Evolutionary conservation across 768 basidiomycete genomes (phyloP).

Genomic region (Amyloporia xantha): DNA sequence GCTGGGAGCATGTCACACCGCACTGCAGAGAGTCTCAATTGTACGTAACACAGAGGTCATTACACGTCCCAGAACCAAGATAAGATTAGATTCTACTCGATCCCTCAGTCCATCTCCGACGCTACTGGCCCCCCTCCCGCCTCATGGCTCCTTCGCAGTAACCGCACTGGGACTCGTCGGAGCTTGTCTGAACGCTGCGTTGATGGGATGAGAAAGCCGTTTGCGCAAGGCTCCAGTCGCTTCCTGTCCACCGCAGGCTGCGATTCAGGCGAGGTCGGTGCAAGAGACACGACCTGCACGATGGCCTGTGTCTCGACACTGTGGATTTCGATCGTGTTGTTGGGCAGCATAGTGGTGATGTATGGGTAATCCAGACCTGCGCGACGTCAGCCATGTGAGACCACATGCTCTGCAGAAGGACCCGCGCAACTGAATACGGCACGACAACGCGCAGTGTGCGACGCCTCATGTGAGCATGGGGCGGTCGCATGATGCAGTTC

Average conservation of each 20-base stretch:
- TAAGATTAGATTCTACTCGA: constrained; percentile 7
- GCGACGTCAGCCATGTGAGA: not conserved
- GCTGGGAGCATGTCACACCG: not conserved
- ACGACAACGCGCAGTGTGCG: not conserved
- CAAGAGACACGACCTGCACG: constrained; percentile 60
- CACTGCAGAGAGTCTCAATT: not conserved
- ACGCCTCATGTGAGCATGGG: constrained; percentile 1
- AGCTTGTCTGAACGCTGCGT: constrained; percentile 35
- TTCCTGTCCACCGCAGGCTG: constrained; percentile 24
- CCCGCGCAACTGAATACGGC: not conserved
- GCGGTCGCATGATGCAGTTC: not conserved
- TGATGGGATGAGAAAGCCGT: constrained; percentile 38
- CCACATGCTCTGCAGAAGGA: not conserved
- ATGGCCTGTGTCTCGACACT: constrained; percentile 67
- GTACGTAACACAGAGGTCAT: constrained; percentile 8
- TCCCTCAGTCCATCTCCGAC: not conserved
- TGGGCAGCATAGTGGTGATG: constrained; percentile 68
- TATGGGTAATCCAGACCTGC: constrained; percentile 79
- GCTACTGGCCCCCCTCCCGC: not conserved
- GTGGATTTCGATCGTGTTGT: constrained; percentile 78
- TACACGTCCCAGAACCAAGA: constrained; percentile 14
- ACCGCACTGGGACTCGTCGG: constrained; percentile 25
- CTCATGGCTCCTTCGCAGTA: constrained; percentile 16
- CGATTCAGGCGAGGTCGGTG: constrained; percentile 21
- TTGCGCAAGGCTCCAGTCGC: constrained; percentile 24